phyloP scores from a whole-genome alignment of 768 basidiomycete species.

The Amanita fuliginea region DNA sequence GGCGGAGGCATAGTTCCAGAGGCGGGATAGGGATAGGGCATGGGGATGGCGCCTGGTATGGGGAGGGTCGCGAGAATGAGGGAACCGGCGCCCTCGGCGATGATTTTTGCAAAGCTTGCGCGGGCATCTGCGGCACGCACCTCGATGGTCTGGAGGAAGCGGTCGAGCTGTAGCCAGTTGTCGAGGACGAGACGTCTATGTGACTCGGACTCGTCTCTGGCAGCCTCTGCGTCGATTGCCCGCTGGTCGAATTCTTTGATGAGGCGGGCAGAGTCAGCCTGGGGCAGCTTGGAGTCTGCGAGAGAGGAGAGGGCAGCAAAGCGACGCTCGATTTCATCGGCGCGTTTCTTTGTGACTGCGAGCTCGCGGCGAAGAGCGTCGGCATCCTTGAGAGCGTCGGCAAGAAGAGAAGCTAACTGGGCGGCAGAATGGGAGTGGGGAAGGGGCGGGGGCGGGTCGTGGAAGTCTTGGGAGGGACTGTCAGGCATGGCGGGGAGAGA shows the following conservation, averaged over 20 bases:
- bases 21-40: not conserved
- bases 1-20: constrained; percentile 2
- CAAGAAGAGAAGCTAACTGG: constrained; percentile 47
- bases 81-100: constrained; percentile 32
- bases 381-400: constrained; percentile 38
- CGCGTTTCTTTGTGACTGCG: constrained; percentile 24
- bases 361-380: constrained; percentile 45
- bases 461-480: constrained; percentile 7
- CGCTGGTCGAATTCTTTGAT: constrained; percentile 39
- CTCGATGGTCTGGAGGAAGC: constrained; percentile 35
- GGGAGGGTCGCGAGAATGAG: constrained; percentile 27
- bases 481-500: constrained; percentile 8
- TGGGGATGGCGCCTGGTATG: constrained; percentile 9
- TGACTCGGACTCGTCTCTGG: constrained; percentile 44
- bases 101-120: constrained; percentile 30
- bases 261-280: constrained; percentile 21
- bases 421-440: constrained; percentile 24
- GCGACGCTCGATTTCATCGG: constrained; percentile 43
- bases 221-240: constrained; percentile 35
- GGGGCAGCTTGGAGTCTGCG: constrained; percentile 7
- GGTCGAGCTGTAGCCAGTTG: constrained; percentile 39
- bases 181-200: constrained; percentile 32
- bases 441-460: constrained; percentile 5
- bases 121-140: constrained; percentile 38
- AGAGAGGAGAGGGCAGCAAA: constrained; percentile 14